Base-by-base conservation (phyloP, 805 yeast species). In the Metschnikowia baotianmanensis region DNA sequence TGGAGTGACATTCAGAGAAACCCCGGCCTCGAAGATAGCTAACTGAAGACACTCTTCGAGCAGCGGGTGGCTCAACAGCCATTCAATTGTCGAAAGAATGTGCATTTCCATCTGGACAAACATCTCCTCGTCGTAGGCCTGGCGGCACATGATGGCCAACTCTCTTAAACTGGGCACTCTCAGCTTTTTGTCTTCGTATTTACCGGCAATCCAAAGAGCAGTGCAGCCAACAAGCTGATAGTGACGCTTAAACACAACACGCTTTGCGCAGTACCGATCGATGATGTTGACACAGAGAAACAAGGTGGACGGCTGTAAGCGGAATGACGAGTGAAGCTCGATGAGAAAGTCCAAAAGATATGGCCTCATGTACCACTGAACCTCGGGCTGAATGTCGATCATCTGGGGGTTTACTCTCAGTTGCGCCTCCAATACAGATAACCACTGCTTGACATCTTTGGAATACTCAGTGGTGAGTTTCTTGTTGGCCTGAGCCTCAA, bases 161-260 rank as follows among this genome's bases (percentile, higher is more conserved):
- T 78, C 83, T 35, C 70, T 64, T 36, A 78, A 62, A 3, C 79
- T 75, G 18, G 83, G 83, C 4, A 78, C 80, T 40, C 82, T 62
- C 34, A 71, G 66, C 57, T 78, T 78, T 53, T 78, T 78, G 52
- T 78, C 83, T 55, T 78, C 83, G 55, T 77, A 78, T 54, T 69
- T 69, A 32, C 67, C 71, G 20, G 76, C 74, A 32, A 72, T 69
- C 74, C 72, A 72, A 36, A 67, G 64, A 16, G 74, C 74, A 24
- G 72, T 70, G 54, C 72, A 70, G 5, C 72, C 74, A 19, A 70
- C 76, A 45, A 68, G 57, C 53, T 68, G 76, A 51, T 69, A 71
- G 55, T 68, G 75, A 45, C 73, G 61, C 53, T 70, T 70, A 53
- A 70, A 70, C 15, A 70, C 76, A 17, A 70, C 67, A 43, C 76